Percentiles rank a stretch among this genome's conserved stretches.
Evolutionary conservation across 2,329 filamentous ascomycete species (phyloP).

Genomic region (Cytospora leucostoma): DNA sequence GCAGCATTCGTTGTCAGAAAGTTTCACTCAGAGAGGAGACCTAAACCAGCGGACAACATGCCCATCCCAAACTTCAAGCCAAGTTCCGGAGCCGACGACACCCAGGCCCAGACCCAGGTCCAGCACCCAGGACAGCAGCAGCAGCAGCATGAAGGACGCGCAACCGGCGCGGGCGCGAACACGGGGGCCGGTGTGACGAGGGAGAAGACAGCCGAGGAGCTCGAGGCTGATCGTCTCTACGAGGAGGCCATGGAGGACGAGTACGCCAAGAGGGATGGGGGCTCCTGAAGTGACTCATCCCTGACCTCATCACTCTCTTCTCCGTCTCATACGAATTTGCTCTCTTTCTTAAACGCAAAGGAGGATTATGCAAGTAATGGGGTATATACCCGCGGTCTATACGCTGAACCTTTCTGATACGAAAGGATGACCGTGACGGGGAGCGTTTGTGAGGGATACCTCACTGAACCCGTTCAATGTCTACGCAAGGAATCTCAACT

Average conservation of each 20-base stretch:
- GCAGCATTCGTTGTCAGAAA: no score
- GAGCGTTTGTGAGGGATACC: background rate
- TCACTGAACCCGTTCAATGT: background rate
- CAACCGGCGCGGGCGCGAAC: conserved; percentile 49
- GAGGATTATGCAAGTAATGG: no score
- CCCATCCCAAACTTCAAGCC: conserved; percentile 4
- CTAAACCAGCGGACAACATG: background rate
- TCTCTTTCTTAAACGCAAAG: no score
- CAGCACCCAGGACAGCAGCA: background rate
- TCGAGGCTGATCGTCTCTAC: conserved; percentile 52
- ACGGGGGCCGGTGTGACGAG: conserved; percentile 50
- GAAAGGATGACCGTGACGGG: background rate
- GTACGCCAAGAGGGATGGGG: conserved; percentile 56
- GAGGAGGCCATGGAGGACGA: conserved; percentile 58
- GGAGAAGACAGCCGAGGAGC: conserved; percentile 51
- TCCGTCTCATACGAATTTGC: no score
- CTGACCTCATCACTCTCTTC: no score
- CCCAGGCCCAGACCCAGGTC: background rate
- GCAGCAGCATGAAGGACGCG: background rate
- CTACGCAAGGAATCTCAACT: background rate
- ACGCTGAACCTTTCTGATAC: background rate
- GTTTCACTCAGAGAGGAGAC: no score
- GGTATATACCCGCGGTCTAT: no score
- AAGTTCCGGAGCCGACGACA: background rate
- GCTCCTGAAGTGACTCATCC: conserved; percentile 37